phyloP scores from a whole-genome alignment of 768 basidiomycete genomes.

The Tylopilus vinaceipallidus region DNA sequence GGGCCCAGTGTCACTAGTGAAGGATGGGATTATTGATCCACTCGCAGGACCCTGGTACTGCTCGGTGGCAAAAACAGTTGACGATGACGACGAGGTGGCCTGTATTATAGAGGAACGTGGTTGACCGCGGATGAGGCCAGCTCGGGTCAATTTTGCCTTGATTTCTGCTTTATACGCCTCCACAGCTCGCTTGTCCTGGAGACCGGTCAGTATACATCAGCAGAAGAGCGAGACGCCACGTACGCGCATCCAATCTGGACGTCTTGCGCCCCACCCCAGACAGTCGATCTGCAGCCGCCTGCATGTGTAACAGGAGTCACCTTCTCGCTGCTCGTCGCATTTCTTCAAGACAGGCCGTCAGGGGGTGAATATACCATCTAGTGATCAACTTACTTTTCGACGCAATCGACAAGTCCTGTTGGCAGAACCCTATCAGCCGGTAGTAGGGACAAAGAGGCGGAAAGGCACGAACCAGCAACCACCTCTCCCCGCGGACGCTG shows the following conservation, averaged over 20 bases:
- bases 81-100: slow-evolving; percentile 31
- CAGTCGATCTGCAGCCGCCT: slow-evolving; percentile 77
- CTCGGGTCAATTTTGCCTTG: slow-evolving; percentile 74
- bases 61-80: slow-evolving; percentile 35
- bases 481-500: slow-evolving; percentile 59
- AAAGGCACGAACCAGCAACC: slow-evolving; percentile 68
- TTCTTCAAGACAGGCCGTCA: slow-evolving; percentile 51
- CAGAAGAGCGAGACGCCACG: slow-evolving; percentile 23
- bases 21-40: slow-evolving; percentile 20
- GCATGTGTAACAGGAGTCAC: slow-evolving; percentile 79
- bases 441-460: not conserved
- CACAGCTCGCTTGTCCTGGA: slow-evolving; percentile 77
- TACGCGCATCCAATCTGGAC: slow-evolving; percentile 91
- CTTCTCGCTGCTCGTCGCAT: slow-evolving; percentile 85
- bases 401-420: slow-evolving; percentile 79
- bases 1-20: slow-evolving; percentile 22
- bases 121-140: slow-evolving; percentile 80
- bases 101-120: slow-evolving; percentile 59
- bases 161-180: slow-evolving; percentile 82
- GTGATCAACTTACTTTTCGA: slow-evolving; percentile 57
- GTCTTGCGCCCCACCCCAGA: slow-evolving; percentile 79
- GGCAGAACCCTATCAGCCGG: slow-evolving; percentile 7
- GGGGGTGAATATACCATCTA: not conserved
- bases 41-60: slow-evolving; percentile 25
- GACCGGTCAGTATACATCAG: slow-evolving; percentile 17